phyloP scores from a whole-genome alignment of 2,329 filamentous ascomycete species.

The Nigrospora osmanthi region DNA sequence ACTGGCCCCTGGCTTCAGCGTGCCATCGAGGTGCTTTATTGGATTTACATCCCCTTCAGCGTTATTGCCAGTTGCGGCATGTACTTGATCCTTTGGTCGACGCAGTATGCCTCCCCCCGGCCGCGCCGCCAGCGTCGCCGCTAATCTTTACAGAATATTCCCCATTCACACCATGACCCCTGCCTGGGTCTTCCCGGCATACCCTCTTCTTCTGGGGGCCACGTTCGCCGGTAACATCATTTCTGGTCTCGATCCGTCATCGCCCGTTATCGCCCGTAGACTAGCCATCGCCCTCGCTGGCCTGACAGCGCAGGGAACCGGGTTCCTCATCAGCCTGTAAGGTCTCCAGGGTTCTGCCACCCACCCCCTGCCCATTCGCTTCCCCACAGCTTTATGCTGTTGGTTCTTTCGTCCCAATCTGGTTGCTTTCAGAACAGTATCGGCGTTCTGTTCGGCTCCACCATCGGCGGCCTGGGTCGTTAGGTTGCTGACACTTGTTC shows the following conservation, averaged over 20 bases:
- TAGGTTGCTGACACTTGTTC: too few species aligned
- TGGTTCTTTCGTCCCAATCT: too few species aligned
- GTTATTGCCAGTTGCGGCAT: constrained; percentile 60
- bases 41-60: constrained; percentile 65
- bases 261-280: constrained; percentile 25
- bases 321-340: constrained; percentile 28
- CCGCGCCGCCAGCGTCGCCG: too few species aligned
- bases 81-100: constrained; percentile 66
- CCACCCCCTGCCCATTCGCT: too few species aligned
- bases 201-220: constrained; percentile 70
- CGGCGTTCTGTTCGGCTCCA: too few species aligned
- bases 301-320: constrained; percentile 44
- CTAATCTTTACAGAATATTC: constrained; percentile 28
- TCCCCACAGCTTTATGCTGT: too few species aligned
- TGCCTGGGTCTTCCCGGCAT: constrained; percentile 82
- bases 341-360: too few species aligned
- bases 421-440: too few species aligned
- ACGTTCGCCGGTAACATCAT: constrained; percentile 60
- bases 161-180: constrained; percentile 80
- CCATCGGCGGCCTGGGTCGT: too few species aligned
- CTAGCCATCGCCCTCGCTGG: constrained; percentile 40
- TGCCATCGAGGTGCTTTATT: constrained; percentile 61
- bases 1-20: constrained; percentile 54
- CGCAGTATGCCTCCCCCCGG: constrained; percentile 30
- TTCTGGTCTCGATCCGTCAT: constrained; percentile 23